Conservation (phyloP, 495 filamentous ascomycete genomes). For the Aspergillus saccharolyticus region DNA sequence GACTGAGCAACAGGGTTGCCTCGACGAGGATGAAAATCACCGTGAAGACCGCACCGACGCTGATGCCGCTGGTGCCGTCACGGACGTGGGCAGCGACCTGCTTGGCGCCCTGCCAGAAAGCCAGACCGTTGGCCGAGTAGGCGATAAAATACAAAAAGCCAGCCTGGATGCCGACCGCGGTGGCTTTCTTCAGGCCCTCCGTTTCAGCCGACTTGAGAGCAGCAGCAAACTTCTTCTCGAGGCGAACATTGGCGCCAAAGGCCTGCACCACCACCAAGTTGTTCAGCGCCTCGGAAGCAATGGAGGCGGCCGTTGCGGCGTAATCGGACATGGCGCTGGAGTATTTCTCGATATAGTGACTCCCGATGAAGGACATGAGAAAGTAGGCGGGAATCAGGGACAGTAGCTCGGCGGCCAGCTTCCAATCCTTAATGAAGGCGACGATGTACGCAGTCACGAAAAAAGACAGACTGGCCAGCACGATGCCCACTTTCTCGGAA, state of each 20-base stretch:
- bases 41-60: constrained; percentile 57
- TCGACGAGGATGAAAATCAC: constrained; percentile 64
- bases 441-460: constrained; percentile 62
- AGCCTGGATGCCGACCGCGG: constrained; percentile 55
- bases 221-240: constrained; percentile 51
- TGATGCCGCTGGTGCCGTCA: constrained; percentile 24
- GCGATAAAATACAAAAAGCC: constrained; percentile 64
- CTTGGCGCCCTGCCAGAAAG: constrained; percentile 60
- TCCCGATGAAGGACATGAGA: constrained; percentile 58
- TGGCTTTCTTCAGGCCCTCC: constrained; percentile 54
- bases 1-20: constrained; percentile 56
- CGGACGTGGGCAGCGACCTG: constrained; percentile 46
- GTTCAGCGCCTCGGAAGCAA: constrained; percentile 45
- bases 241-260: constrained; percentile 39
- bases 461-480: constrained; percentile 52
- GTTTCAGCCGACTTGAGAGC: constrained; percentile 42
- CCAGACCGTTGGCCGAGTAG: constrained; percentile 59
- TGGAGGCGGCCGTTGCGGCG: constrained; percentile 43
- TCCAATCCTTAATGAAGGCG: constrained; percentile 54
- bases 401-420: constrained; percentile 38
- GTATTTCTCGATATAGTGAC: constrained; percentile 56
- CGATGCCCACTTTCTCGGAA: constrained; percentile 63
- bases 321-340: constrained; percentile 47
- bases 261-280: constrained; percentile 48
- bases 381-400: constrained; percentile 62